Evolutionary conservation across 2,329 filamentous ascomycete genomes (phyloP).

Genomic region (Lecanoromycetidae sp.): DNA sequence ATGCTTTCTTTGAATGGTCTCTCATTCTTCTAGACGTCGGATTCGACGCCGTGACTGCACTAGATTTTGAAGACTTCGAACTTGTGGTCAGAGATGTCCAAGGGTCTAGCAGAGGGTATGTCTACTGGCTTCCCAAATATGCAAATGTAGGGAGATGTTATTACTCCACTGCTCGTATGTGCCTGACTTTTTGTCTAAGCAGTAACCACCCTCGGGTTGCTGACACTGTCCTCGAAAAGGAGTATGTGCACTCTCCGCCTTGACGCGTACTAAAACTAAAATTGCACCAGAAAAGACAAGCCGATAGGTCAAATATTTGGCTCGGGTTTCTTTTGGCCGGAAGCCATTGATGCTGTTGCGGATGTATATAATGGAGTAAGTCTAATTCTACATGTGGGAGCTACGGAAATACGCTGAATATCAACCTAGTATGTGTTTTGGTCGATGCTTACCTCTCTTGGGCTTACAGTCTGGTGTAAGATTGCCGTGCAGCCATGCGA

Average conservation of each 20-base stretch:
- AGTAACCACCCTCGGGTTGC: slow-evolving; percentile 39
- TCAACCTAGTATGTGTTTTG: slow-evolving; percentile 71
- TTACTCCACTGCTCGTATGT: slow-evolving; percentile 28
- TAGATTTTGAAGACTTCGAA: slow-evolving; percentile 85
- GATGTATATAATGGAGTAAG: slow-evolving; percentile 85
- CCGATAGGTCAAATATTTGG: slow-evolving; percentile 58
- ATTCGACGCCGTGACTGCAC: slow-evolving; percentile 86
- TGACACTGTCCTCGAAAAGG: slow-evolving; percentile 51
- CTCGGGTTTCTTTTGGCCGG: slow-evolving; percentile 58
- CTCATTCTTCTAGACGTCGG: slow-evolving; percentile 89
- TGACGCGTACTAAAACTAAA: slow-evolving; percentile 14
- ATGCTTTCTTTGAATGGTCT: slow-evolving; percentile 96
- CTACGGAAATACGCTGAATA: slow-evolving; percentile 22
- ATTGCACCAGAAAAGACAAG: slow-evolving; percentile 55
- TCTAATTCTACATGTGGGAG: slow-evolving; percentile 16
- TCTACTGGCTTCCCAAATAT: slow-evolving; percentile 89
- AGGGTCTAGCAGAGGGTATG: slow-evolving; percentile 94
- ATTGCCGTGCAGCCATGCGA: slow-evolving; percentile 19
- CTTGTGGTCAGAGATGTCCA: slow-evolving; percentile 79
- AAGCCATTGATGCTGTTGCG: slow-evolving; percentile 67
- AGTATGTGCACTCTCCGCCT: slow-evolving; percentile 46
- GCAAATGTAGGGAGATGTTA: slow-evolving; percentile 42
- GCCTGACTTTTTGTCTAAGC: slow-evolving; percentile 18
- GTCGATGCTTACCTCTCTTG: slow-evolving; percentile 83
- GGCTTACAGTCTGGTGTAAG: slow-evolving; percentile 86